phyloP scores from a whole-genome alignment of 2,329 filamentous ascomycete genomes.

The Pseudocercospora macadamiae region DNA sequence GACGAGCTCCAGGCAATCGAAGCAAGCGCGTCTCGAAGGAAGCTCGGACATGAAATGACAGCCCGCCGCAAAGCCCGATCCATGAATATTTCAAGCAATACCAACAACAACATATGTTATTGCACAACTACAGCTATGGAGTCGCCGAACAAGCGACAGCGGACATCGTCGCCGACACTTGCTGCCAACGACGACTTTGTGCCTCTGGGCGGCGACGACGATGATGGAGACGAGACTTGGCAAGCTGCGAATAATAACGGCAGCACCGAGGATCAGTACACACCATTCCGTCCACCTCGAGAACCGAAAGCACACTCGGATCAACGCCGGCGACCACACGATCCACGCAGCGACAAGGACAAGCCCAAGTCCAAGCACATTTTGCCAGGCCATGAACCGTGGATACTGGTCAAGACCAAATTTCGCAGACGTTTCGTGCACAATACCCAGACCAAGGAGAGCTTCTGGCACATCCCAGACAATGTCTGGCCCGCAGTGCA shows the following conservation, averaged over 20 bases:
- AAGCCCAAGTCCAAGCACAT: conserved; percentile 76
- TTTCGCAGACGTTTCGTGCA: conserved; percentile 87
- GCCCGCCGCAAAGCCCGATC: background rate
- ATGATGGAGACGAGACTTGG: conserved; percentile 12
- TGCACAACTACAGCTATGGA: conserved; percentile 23
- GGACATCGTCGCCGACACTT: conserved; percentile 25
- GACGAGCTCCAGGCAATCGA: conserved; percentile 5
- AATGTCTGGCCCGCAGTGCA: conserved; percentile 76
- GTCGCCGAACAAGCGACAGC: conserved; percentile 32
- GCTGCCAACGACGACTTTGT: conserved; percentile 33
- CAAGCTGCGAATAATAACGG: background rate
- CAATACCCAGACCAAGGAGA: conserved; percentile 82
- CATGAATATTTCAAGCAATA: background rate
- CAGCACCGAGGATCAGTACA: conserved; percentile 9
- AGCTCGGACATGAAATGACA: background rate
- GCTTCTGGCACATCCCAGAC: conserved; percentile 92
- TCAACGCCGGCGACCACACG: conserved; percentile 10
- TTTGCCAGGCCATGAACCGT: conserved; percentile 82
- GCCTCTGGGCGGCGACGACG: conserved; percentile 28
- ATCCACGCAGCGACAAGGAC: conserved; percentile 57
- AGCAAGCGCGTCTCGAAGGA: background rate
- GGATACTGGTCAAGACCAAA: conserved; percentile 92
- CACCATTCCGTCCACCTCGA: conserved; percentile 14
- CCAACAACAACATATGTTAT: background rate
- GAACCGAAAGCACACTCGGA: conserved; percentile 3